Evolutionary conservation across 129 eudicot species (phyloP).

Genomic region (Arctium minus): DNA sequence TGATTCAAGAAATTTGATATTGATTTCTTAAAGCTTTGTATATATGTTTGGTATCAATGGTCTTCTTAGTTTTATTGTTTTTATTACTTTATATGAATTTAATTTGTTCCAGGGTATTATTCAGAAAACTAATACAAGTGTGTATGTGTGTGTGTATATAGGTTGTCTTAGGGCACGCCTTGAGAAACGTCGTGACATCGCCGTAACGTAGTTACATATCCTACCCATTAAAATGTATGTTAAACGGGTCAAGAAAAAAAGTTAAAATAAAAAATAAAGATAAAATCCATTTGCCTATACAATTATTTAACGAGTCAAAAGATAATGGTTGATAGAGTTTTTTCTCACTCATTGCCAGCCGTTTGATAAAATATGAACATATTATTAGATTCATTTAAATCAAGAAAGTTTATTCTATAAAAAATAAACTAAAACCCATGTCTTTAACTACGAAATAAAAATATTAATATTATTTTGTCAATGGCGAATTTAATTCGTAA

Average conservation of each 20-base stretch:
- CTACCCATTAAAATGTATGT: too few relatives aligned
- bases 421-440: background rate
- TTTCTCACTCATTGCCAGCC: background rate
- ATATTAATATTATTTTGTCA: background rate
- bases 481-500: background rate
- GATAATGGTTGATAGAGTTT: background rate
- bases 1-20: too few relatives aligned
- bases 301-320: background rate
- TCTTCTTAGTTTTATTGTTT: too few relatives aligned
- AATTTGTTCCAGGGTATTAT: too few relatives aligned
- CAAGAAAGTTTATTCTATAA: background rate
- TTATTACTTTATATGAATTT: too few relatives aligned
- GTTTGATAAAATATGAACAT: background rate
- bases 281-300: background rate
- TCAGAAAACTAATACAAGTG: too few relatives aligned
- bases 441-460: background rate
- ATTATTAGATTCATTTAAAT: background rate
- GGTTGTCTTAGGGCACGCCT: too few relatives aligned
- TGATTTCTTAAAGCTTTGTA: too few relatives aligned
- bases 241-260: background rate
- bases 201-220: too few relatives aligned
- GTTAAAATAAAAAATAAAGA: background rate
- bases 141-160: too few relatives aligned
- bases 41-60: too few relatives aligned
- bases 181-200: too few relatives aligned